Conservation (phyloP, 495 filamentous ascomycete genomes). For the Lindgomyces ingoldianus region DNA sequence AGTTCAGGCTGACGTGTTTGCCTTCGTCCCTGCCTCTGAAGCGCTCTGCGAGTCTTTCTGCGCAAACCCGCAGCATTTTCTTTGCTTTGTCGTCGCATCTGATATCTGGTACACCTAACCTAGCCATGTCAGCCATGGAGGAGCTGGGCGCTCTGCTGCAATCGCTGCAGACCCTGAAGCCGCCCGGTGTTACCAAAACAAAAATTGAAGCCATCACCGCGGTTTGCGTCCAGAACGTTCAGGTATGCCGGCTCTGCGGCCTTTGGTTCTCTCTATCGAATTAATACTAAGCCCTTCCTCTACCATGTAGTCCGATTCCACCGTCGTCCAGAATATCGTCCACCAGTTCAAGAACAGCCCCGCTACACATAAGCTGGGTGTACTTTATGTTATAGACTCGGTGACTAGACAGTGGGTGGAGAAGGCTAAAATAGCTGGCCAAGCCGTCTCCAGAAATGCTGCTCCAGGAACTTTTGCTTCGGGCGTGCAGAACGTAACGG, state of each 20-base stretch:
- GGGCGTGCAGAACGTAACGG: constrained; percentile 94
- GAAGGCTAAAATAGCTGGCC: constrained; percentile 80
- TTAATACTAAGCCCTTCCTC: constrained; percentile 46
- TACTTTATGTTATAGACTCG: constrained; percentile 99
- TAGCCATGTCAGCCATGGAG: constrained; percentile 78
- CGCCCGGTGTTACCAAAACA: constrained; percentile 88
- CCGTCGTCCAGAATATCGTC: constrained; percentile 93
- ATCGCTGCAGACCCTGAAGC: constrained; percentile 85
- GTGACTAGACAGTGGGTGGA: constrained; percentile 99
- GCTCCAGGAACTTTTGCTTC: constrained; percentile 92
- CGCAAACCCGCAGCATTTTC: background rate
- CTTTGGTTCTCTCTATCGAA: background rate
- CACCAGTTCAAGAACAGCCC: constrained; percentile 97
- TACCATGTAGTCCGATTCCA: constrained; percentile 77
- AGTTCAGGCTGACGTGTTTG: constrained; percentile 21
- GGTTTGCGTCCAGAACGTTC: constrained; percentile 84
- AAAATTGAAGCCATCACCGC: constrained; percentile 84
- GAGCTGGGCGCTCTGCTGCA: constrained; percentile 89
- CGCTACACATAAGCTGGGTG: constrained; percentile 93
- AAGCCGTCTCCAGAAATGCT: constrained; percentile 67
- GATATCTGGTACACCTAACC: constrained; percentile 21
- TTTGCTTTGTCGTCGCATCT: background rate
- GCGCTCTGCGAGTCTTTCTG: background rate
- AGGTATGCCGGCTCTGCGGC: constrained; percentile 64
- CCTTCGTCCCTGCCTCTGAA: constrained; percentile 7